Percentiles rank a stretch among this genome's conserved stretches.
Evolutionary conservation across 768 basidiomycete genomes (phyloP).

Genomic region (Phylloporus sp.): DNA sequence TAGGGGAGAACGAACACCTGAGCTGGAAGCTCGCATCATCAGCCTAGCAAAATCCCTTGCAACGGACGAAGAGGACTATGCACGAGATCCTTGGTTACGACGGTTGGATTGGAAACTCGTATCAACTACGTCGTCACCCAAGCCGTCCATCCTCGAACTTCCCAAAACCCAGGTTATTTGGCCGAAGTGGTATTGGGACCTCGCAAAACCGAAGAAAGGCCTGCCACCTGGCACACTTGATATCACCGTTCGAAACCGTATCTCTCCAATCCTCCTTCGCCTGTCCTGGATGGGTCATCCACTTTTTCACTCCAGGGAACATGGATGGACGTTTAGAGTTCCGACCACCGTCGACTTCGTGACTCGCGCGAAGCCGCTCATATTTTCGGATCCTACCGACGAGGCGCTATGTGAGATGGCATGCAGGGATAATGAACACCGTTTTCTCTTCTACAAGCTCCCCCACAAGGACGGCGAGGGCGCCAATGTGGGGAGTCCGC

Average conservation of each 20-base stretch:
- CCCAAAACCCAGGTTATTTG: constrained; percentile 54
- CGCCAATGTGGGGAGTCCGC: constrained; percentile 92
- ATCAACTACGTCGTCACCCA: not conserved
- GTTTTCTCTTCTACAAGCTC: constrained; percentile 79
- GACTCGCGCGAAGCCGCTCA: constrained; percentile 44
- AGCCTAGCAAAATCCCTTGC: constrained; percentile 39
- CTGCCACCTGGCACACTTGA: constrained; percentile 71
- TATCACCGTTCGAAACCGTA: constrained; percentile 76
- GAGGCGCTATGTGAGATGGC: constrained; percentile 47
- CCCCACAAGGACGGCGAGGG: constrained; percentile 95
- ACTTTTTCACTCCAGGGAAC: constrained; percentile 76
- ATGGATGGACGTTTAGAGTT: constrained; percentile 92
- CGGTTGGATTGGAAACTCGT: constrained; percentile 67
- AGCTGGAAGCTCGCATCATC: constrained; percentile 35
- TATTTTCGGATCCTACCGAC: constrained; percentile 65
- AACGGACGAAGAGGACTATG: constrained; percentile 13
- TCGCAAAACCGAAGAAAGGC: constrained; percentile 68
- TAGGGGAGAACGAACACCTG: constrained; percentile 36
- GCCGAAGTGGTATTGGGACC: constrained; percentile 98
- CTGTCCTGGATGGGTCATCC: constrained; percentile 88
- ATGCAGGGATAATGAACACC: constrained; percentile 34
- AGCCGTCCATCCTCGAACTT: constrained; percentile 13
- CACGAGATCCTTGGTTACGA: constrained; percentile 51
- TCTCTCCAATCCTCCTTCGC: constrained; percentile 80
- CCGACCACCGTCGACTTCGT: constrained; percentile 42